phyloP scores from a whole-genome alignment of 2,329 filamentous ascomycete species.

The Aspergillus aculeatus region DNA sequence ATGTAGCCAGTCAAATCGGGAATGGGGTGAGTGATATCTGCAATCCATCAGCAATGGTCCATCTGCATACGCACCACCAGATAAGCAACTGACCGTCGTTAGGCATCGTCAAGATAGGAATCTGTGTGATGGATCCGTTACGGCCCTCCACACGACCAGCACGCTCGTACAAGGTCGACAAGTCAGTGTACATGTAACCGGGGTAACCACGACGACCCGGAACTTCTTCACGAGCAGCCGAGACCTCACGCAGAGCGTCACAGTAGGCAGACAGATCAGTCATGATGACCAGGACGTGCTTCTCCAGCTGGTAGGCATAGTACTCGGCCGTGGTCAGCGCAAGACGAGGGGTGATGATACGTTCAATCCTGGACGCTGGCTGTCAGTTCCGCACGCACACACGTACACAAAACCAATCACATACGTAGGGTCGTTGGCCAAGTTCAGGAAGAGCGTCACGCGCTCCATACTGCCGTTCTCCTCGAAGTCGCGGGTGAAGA shows the following conservation, averaged over 20 bases:
- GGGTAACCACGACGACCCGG: slow-evolving; percentile 98
- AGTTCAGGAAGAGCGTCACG: slow-evolving; percentile 95
- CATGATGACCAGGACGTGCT: slow-evolving; percentile 98
- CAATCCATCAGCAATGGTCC: not conserved
- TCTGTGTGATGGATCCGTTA: slow-evolving; percentile 98
- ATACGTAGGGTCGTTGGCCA: slow-evolving; percentile 97
- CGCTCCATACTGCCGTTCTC: slow-evolving; percentile 99
- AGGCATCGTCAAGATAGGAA: slow-evolving; percentile 98
- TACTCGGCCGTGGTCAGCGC: slow-evolving; percentile 98
- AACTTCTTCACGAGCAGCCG: slow-evolving; percentile 96
- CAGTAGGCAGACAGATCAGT: slow-evolving; percentile 98
- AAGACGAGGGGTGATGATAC: slow-evolving; percentile 98
- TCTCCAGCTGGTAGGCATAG: slow-evolving; percentile 99
- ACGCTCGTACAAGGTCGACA: slow-evolving; percentile 99
- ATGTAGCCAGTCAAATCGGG: slow-evolving; percentile 99
- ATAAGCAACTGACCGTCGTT: slow-evolving; percentile 70
- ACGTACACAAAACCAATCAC: slow-evolving; percentile 34
- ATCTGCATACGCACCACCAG: not conserved
- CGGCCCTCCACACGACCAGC: slow-evolving; percentile 95
- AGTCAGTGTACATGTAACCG: slow-evolving; percentile 99
- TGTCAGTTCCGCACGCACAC: slow-evolving; percentile 6
- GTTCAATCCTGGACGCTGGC: slow-evolving; percentile 71
- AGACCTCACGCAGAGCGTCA: slow-evolving; percentile 97
- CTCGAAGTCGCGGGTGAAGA: slow-evolving; percentile 98
- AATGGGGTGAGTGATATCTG: slow-evolving; percentile 96